These are phyloP conservation scores for Cordyceps militaris DNA, from an alignment of 2,329 filamentous ascomycete genomes.

Conservation along the genomic window DNA sequence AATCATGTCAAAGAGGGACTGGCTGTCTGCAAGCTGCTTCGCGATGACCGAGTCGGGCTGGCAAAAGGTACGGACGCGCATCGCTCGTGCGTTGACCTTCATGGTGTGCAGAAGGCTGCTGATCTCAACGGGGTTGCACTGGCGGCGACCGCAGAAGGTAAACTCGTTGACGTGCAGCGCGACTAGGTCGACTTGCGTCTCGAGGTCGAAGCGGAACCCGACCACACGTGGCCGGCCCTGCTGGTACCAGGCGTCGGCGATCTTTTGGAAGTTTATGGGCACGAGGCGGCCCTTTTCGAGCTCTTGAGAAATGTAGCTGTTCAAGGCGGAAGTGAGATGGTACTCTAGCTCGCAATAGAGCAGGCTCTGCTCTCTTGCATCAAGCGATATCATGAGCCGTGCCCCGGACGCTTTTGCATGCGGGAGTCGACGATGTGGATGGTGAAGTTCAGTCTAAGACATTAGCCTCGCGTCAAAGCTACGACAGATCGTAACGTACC, in stretches of 20 bases:
- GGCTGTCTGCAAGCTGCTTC: slow-evolving; percentile 49
- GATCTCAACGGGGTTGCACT: slow-evolving; percentile 37
- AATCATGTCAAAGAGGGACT: slow-evolving; percentile 43
- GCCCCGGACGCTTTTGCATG: slow-evolving; percentile 24
- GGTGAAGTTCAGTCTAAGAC: slow-evolving; percentile 30
- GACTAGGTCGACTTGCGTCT: slow-evolving; percentile 53
- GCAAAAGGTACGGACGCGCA: slow-evolving; percentile 50
- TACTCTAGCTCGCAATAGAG: slow-evolving; percentile 55
- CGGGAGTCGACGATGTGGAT: slow-evolving; percentile 27
- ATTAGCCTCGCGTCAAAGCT: slow-evolving; percentile 14
- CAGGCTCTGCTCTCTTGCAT: slow-evolving; percentile 50
- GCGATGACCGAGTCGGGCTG: slow-evolving; percentile 51
- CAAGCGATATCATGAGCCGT: slow-evolving; percentile 42
- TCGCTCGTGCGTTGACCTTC: slow-evolving; percentile 44
- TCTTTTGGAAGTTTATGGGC: slow-evolving; percentile 42
- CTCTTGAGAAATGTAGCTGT: slow-evolving; percentile 46
- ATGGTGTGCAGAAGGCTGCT: slow-evolving; percentile 43
- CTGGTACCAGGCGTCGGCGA: slow-evolving; percentile 44
- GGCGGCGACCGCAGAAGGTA: slow-evolving; percentile 44
- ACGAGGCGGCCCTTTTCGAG: slow-evolving; percentile 49
- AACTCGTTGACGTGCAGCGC: slow-evolving; percentile 44
- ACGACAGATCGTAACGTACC: slow-evolving; percentile 27
- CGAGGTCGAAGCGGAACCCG: slow-evolving; percentile 52
- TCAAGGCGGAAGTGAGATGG: slow-evolving; percentile 42
- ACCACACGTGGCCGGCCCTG: slow-evolving; percentile 48